phyloP scores from a whole-genome alignment of 306 rosid species.

The Inga laurina region DNA sequence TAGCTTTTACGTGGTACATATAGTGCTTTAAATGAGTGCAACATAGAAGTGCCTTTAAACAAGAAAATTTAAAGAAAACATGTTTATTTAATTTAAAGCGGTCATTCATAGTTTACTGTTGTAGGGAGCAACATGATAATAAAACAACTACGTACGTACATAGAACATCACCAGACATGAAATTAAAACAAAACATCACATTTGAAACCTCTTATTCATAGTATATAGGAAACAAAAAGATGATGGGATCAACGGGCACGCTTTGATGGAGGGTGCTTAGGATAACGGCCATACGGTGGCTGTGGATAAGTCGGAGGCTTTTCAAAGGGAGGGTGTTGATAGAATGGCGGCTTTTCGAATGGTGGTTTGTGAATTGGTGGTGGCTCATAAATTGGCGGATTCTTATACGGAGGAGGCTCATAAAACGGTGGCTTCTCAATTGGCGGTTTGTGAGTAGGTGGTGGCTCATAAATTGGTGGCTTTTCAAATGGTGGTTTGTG shows the following conservation, averaged over 20 bases:
- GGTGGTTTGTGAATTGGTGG: not conserved
- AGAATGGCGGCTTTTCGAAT: not conserved
- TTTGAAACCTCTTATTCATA: not conserved
- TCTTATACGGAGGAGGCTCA: not conserved
- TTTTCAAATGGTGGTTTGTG: not conserved
- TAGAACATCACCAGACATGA: not conserved
- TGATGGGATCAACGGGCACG: not conserved
- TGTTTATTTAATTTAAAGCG: not conserved
- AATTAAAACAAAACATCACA: not conserved
- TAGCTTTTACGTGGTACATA: not conserved
- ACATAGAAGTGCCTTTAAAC: not conserved
- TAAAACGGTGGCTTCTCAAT: not conserved
- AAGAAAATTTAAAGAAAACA: not conserved
- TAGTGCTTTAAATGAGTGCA: not conserved
- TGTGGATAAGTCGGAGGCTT: constrained; percentile 14
- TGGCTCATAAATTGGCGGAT: not conserved
- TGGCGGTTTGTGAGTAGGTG: not conserved
- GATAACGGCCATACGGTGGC: not conserved
- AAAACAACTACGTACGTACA: not conserved
- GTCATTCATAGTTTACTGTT: not conserved
- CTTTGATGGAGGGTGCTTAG: constrained; percentile 22
- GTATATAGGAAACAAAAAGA: not conserved
- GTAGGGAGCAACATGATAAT: not conserved
- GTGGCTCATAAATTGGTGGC: constrained; percentile 2
- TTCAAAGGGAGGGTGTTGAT: not conserved